Base-by-base conservation (phyloP, 2,329 filamentous ascomycete genomes). In the Zymoseptoria crescenta region DNA sequence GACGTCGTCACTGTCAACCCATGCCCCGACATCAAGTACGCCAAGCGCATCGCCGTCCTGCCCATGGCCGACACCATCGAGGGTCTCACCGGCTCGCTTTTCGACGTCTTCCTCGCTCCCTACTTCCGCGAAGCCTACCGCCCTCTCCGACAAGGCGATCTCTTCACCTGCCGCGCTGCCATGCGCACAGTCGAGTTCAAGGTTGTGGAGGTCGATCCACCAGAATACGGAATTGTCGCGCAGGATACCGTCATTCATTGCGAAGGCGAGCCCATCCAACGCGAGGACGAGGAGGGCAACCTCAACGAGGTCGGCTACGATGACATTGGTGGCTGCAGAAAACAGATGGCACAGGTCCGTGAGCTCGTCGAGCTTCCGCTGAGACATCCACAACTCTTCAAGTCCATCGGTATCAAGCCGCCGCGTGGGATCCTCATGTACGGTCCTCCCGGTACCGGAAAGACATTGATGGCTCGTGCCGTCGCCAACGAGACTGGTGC, bases 101-200 rank as follows among this genome's bases (percentile, higher is more conserved):
- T 99, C 79, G 94, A 99, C 73, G 94, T 97, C 70, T 99, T 95
- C 86, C 91, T 99, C 67, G 94, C 94, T 61, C 94, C 94, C 72
- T 99, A 99, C 81, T 99, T 99, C 87, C 91, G 93, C 71, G 94
- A 99, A 83, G 93, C 94, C 65, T 99, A 99, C 82, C 85, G 94
- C 74, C 94, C 94, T 58, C 91, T 99, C 62, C 88, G 92, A 74
- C 94, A 97, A 82, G 94, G 94, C 70, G 94, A 99, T 73, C 85
- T 96, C 59, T 99, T 99, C 83, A 96, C 92, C 75, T 91, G 94
- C 62, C 88, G 94, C 72, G 94, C 93, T 79, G 93, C 92, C 74
- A 99, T 99, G 94, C 87, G 94, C 76, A 93, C 96, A 77, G 94
- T 99, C 41, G 94, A 99, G 74, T 99, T 99, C 82, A 99, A 99